These are phyloP conservation scores for Mariannaea elegans DNA, from an alignment of 2,329 filamentous ascomycete species.

Conservation along the genomic window DNA sequence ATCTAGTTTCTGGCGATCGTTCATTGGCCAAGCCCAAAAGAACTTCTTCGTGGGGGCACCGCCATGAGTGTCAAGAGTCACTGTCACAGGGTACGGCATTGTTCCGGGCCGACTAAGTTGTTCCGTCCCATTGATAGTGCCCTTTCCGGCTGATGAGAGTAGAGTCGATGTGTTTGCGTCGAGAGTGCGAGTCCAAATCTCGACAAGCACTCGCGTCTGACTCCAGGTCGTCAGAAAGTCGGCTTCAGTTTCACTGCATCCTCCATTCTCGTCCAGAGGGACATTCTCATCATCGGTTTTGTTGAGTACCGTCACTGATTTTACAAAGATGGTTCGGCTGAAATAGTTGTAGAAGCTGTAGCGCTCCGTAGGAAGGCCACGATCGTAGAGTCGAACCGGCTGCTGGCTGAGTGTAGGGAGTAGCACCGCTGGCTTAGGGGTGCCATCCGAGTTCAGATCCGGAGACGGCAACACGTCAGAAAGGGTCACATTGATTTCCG, in stretches of 20 bases:
- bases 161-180: conserved; percentile 55
- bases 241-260: conserved; percentile 62
- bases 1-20: conserved; percentile 56
- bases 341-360: conserved; percentile 96
- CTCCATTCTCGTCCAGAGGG: conserved; percentile 63
- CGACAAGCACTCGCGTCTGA: conserved; percentile 69
- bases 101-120: conserved; percentile 60
- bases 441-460: conserved; percentile 71
- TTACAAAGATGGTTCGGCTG: conserved; percentile 85
- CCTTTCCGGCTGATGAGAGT: conserved; percentile 41
- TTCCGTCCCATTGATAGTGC: conserved; percentile 37
- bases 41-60: conserved; percentile 62
- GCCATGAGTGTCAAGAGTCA: conserved; percentile 70
- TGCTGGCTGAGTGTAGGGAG: conserved; percentile 78
- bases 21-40: conserved; percentile 62
- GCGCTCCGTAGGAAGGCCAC: conserved; percentile 81
- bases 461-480: conserved; percentile 69
- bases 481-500: conserved; percentile 37
- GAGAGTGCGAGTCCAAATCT: conserved; percentile 68
- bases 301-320: conserved; percentile 62
- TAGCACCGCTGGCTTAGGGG: conserved; percentile 75
- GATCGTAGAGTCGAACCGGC: conserved; percentile 85
- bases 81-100: conserved; percentile 71
- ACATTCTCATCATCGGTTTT: conserved; percentile 52
- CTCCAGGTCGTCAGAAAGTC: conserved; percentile 66